phyloP scores from a whole-genome alignment of 179 eudicot species.

The Actinidia chinensis region DNA sequence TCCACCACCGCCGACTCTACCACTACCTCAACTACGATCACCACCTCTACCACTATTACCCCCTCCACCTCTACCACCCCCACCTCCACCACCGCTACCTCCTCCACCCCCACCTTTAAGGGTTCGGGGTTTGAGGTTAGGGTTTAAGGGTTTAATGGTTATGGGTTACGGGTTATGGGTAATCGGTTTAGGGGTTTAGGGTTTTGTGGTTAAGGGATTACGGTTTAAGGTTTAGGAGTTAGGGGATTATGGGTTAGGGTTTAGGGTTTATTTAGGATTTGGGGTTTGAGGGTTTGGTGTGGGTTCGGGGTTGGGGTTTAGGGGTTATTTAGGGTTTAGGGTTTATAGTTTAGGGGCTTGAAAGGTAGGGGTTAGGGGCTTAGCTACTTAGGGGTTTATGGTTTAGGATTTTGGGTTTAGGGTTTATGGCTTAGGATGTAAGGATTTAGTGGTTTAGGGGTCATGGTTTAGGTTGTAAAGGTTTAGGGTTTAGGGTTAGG shows the following conservation, averaged over 20 bases:
- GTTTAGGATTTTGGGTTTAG: constrained; percentile 8
- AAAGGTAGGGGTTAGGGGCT: not conserved
- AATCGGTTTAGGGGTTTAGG: not conserved
- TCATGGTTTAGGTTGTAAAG: not conserved
- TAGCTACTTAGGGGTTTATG: not conserved
- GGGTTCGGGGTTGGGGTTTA: too few relatives aligned
- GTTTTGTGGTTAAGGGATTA: not conserved
- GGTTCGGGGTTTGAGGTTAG: constrained; percentile 1
- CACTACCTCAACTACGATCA: too few relatives aligned
- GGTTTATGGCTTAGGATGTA: constrained; percentile 6
- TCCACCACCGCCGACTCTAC: too few relatives aligned
- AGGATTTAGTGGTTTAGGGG: constrained; percentile 2
- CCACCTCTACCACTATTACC: too few relatives aligned
- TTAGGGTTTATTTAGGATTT: constrained; percentile 13
- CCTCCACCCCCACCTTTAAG: too few relatives aligned
- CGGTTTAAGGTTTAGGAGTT: too few relatives aligned
- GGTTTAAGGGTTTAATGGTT: constrained; percentile 10
- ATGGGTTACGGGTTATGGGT: not conserved
- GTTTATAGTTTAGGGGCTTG: not conserved
- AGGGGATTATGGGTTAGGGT: constrained; percentile 18
- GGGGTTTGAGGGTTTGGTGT: too few relatives aligned
- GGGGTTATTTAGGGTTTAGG: constrained; percentile 5
- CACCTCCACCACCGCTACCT: too few relatives aligned
- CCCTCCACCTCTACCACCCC: too few relatives aligned
- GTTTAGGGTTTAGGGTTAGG: constrained; percentile 24